Evolutionary conservation across 352 stramenopile species (phyloP).

Genomic region (Phytophthora macrochlamydospora): DNA sequence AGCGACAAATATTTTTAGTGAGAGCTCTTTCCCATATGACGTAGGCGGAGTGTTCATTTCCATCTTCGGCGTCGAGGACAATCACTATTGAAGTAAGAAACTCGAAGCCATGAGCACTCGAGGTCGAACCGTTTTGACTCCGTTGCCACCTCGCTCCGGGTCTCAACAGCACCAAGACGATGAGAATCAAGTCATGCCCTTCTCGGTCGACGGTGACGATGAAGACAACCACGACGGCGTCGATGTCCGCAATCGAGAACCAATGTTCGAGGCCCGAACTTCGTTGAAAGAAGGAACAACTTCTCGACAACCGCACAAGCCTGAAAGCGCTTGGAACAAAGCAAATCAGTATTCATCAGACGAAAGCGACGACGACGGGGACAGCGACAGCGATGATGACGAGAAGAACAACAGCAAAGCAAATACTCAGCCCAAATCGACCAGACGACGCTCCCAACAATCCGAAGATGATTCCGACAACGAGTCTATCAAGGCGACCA

Average conservation of each 20-base stretch:
- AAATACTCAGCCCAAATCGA: slow-evolving; percentile 36
- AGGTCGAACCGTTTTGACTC: slow-evolving; percentile 19
- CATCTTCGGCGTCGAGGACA: slow-evolving; percentile 9
- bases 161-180: slow-evolving; percentile 22
- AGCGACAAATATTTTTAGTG: slow-evolving; percentile 26
- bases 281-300: slow-evolving; percentile 16
- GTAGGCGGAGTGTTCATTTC: slow-evolving; percentile 17
- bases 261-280: slow-evolving; percentile 31
- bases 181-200: slow-evolving; percentile 72
- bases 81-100: not conserved
- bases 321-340: slow-evolving; percentile 53
- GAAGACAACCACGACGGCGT: slow-evolving; percentile 30
- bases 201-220: slow-evolving; percentile 52
- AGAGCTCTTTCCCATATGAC: slow-evolving; percentile 18
- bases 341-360: slow-evolving; percentile 25
- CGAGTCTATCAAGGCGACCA: slow-evolving; percentile 26
- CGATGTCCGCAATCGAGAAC: slow-evolving; percentile 4
- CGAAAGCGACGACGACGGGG: slow-evolving; percentile 26
- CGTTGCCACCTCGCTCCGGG: slow-evolving; percentile 16
- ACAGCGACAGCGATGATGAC: slow-evolving; percentile 14
- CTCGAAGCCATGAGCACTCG: slow-evolving; percentile 13
- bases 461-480: slow-evolving; percentile 56
- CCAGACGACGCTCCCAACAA: slow-evolving; percentile 28
- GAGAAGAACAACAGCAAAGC: slow-evolving; percentile 1
- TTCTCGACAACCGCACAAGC: slow-evolving; percentile 14